Evolutionary conservation across 768 basidiomycete species (phyloP), one percentile per base, ranked within the genome.

Genomic region (Suillus weaverae): DNA sequence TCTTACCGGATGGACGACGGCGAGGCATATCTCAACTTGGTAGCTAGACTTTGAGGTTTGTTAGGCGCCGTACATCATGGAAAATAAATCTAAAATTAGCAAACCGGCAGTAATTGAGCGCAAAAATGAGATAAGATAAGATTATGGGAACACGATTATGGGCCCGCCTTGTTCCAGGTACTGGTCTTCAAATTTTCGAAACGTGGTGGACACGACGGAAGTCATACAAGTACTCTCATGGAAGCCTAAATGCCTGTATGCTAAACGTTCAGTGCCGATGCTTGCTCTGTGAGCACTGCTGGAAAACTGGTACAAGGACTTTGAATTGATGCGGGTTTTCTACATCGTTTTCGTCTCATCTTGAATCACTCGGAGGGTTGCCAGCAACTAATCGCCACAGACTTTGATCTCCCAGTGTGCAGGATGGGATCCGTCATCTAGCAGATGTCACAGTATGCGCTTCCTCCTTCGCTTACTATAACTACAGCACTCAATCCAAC

Each of bases 1-100:
- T 70, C 81, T 81, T 61, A 74, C 76, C 62, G 74, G 76, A 66
- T 20, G 74, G 70, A 39, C 72, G 76, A 33, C 80, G 80, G 60
- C 84, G 82, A 65, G 83, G 81, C 87, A 88, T 87, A 30, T 4
- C 5, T 38, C 36, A 36, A 35, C 50, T 64, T 54, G 22, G 60
- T n/a, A 22, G 4, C 11, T 36, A 36, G 14, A 32, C 22, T 57
- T 20, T n/a, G 35, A 61, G 22, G 9, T 14, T 22, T 48, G 44
- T 59, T 51, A 35, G 22, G 36, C n/a, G 8, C 11, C 16, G 59
- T n/a, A 32, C 32, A 38, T 53, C 18, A 9, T 32, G 30, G 20
- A 53, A 57, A 57, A 57, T 22, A 57, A 38, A 39, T 13, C 36
- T 38, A 56, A 56, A 56, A 56, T 16, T 26, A 26, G 36, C 4